Percentiles rank a stretch among this genome's conserved stretches.
Conservation (phyloP, 2,329 filamentous ascomycete genomes). For the Gaeumannomyces sp. region DNA sequence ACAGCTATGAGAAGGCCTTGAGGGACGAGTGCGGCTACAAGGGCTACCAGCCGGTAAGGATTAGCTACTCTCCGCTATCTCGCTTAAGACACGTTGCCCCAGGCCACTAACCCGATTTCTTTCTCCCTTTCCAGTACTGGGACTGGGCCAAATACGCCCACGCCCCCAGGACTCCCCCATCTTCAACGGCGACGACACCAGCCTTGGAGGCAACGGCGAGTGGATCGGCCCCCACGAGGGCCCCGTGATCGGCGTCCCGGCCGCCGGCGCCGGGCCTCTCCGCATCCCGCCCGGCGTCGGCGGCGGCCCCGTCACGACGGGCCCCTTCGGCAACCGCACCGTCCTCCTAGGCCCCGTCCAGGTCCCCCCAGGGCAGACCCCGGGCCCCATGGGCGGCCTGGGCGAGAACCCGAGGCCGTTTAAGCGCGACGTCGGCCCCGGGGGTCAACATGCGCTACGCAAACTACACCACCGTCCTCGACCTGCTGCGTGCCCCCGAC, state of each 20-base stretch:
- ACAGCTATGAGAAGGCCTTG: slow-evolving; percentile 26
- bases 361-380: slow-evolving; percentile 14
- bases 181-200: slow-evolving; percentile 44
- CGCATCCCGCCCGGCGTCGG: slow-evolving; percentile 36
- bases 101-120: neutral
- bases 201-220: slow-evolving; percentile 39
- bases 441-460: slow-evolving; percentile 26
- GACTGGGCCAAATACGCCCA: slow-evolving; percentile 42
- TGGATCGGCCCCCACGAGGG: slow-evolving; percentile 24
- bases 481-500: slow-evolving; percentile 25
- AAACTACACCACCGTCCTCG: slow-evolving; percentile 22
- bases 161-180: slow-evolving; percentile 38
- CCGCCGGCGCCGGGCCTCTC: slow-evolving; percentile 17
- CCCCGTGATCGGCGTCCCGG: slow-evolving; percentile 21
- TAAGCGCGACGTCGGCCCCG: slow-evolving; percentile 23
- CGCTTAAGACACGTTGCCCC: neutral
- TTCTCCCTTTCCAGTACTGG: slow-evolving; percentile 31
- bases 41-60: slow-evolving; percentile 20
- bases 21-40: slow-evolving; percentile 24
- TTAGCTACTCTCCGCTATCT: slow-evolving; percentile 4
- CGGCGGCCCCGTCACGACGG: slow-evolving; percentile 43
- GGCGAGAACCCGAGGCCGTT: slow-evolving; percentile 31
- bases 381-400: slow-evolving; percentile 22
- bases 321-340: slow-evolving; percentile 35
- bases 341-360: slow-evolving; percentile 29